These are phyloP conservation scores for Sporobolomyces roseus DNA, from an alignment of 768 basidiomycete species.

Conservation along the genomic window DNA sequence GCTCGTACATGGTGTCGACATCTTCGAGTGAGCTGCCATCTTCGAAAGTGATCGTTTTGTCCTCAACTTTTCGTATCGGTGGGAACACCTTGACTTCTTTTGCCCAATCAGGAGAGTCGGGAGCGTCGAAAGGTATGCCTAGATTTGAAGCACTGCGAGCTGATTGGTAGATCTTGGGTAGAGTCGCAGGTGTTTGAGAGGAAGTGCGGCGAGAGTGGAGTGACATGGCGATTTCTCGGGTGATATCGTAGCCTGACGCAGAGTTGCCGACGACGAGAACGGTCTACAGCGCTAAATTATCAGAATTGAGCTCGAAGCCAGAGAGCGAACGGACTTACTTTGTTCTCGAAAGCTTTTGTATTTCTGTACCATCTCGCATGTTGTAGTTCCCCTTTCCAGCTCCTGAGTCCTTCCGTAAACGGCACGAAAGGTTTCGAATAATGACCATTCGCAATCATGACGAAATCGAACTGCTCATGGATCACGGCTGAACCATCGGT, in stretches of 20 bases:
- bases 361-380: slow-evolving; percentile 49
- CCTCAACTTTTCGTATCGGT: slow-evolving; percentile 23
- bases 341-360: slow-evolving; percentile 44
- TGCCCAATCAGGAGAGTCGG: slow-evolving; percentile 46
- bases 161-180: slow-evolving; percentile 39
- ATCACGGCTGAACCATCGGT: background rate
- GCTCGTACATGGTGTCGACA: slow-evolving; percentile 47
- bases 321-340: slow-evolving; percentile 33
- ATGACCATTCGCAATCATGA: slow-evolving; percentile 49
- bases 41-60: slow-evolving; percentile 44
- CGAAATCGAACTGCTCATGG: slow-evolving; percentile 46
- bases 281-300: slow-evolving; percentile 18
- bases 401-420: slow-evolving; percentile 44
- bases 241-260: slow-evolving; percentile 51
- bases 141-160: slow-evolving; percentile 26
- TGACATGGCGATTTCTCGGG: slow-evolving; percentile 43
- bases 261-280: slow-evolving; percentile 51
- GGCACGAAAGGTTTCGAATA: slow-evolving; percentile 49
- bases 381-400: slow-evolving; percentile 46
- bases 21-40: slow-evolving; percentile 41
- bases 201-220: slow-evolving; percentile 2
- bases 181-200: background rate
- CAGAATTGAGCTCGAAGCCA: background rate
- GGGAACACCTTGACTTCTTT: slow-evolving; percentile 40
- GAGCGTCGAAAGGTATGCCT: slow-evolving; percentile 39